Evolutionary conservation across 1,284 basidiomycete genomes (phyloP), one percentile per base, ranked within the genome.

Genomic region (Ceratobasidium sp.): DNA sequence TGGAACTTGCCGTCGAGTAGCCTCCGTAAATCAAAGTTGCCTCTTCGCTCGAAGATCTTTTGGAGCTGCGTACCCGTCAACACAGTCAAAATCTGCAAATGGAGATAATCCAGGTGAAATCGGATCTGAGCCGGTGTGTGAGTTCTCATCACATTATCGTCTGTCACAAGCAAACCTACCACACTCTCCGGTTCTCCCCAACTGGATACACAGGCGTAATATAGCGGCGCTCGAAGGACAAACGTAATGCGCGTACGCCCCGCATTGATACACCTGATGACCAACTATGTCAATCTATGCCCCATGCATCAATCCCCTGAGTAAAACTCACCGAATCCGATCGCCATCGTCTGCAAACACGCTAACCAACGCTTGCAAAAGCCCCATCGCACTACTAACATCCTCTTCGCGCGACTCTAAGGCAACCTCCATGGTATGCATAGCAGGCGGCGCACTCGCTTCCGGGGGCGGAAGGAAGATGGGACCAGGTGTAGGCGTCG

Each of bases 161-260:
- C 41, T 69, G n/a, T 43, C 46, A 64, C 41, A 52, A 65, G 21
- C 21, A 10, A 18, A 86, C 93, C 84, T 83, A 97, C 94, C 76
- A 96, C 90, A 76, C 91, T 92, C 80, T 97, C 94, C 0, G 96
- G 95, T 80, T 97, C 96, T 32, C 93, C 92, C 93, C 93, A 97
- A 26, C 90, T 89, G 32, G 94, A 95, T 1, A 91, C 90, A 76
- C 92, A 96, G 23, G 92, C 94, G 76, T 97, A 92, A 80, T 98
- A 98, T 32, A 99, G 82, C 2, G 97, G 97, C 5, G 92, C 80
- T 52, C 94, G 89, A 57, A 96, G 85, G 5, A 96, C 80, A 79
- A 98, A 97, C 0, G 91, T 89, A 71, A 99, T 96, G 61, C 89
- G 86, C 3, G 89, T 87, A 10, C 83, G 83, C 14, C 92, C 92